Evolutionary conservation across 2,329 filamentous ascomycete species (phyloP).

Genomic region (Trichoderma aggressivum): DNA sequence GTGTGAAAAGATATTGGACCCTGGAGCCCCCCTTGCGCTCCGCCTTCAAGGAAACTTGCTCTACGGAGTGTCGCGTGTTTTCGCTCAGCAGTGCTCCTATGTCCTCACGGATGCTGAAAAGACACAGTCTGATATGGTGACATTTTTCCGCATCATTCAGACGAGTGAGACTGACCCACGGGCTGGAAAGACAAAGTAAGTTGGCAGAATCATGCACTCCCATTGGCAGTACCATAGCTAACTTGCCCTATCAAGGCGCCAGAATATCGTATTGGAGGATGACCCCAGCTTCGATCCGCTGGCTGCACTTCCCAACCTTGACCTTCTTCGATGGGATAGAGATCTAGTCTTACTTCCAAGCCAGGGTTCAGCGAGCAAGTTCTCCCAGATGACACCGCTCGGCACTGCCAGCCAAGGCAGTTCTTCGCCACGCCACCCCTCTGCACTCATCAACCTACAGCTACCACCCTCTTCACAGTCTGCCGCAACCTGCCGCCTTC

Average conservation of each 20-base stretch:
- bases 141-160: slow-evolving; percentile 57
- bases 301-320: slow-evolving; percentile 32
- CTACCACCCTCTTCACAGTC: slow-evolving; percentile 36
- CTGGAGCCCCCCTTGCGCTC: slow-evolving; percentile 78
- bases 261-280: slow-evolving; percentile 74
- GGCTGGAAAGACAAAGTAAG: slow-evolving; percentile 69
- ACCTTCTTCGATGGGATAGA: slow-evolving; percentile 36
- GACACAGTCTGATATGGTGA: slow-evolving; percentile 68
- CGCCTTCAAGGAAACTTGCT: slow-evolving; percentile 86
- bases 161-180: slow-evolving; percentile 62
- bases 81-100: slow-evolving; percentile 81
- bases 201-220: neutral
- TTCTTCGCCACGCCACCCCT: slow-evolving; percentile 30
- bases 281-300: slow-evolving; percentile 68
- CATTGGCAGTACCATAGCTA: neutral
- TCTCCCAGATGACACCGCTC: slow-evolving; percentile 45
- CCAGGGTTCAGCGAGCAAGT: slow-evolving; percentile 37
- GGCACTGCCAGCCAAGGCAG: slow-evolving; percentile 29
- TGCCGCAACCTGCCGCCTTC: slow-evolving; percentile 32
- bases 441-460: slow-evolving; percentile 31
- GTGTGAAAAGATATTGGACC: slow-evolving; percentile 82
- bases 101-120: slow-evolving; percentile 76
- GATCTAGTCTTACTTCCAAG: slow-evolving; percentile 34
- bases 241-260: slow-evolving; percentile 53
- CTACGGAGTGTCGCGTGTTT: slow-evolving; percentile 81